Conservation (phyloP, 306 rosid genomes). For the Abrus pulchellus region DNA sequence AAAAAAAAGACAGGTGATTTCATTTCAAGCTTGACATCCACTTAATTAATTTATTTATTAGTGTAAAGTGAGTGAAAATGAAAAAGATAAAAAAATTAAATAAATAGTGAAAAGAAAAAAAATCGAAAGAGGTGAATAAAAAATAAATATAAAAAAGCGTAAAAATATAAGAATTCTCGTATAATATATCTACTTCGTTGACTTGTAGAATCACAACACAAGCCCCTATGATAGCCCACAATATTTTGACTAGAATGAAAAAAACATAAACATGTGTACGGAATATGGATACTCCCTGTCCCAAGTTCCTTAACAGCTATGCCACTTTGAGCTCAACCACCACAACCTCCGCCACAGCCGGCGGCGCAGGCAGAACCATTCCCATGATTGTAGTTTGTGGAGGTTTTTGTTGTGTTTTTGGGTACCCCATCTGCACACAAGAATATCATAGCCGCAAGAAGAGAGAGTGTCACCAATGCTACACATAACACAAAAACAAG, state of each 20-base stretch:
- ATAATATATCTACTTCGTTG: not conserved
- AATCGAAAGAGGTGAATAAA: no score
- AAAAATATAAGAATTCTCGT: no score
- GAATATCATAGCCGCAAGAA: slow-evolving; percentile 65
- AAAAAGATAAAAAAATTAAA: no score
- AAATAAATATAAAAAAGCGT: no score
- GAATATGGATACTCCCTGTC: not conserved
- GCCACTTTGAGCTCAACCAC: slow-evolving; percentile 48
- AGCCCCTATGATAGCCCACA: not conserved
- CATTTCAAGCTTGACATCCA: no score
- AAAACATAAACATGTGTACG: slow-evolving; percentile 17
- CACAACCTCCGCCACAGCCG: slow-evolving; percentile 64
- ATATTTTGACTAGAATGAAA: slow-evolving; percentile 24
- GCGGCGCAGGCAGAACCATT: slow-evolving; percentile 55
- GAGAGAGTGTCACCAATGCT: slow-evolving; percentile 50
- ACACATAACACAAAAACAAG: slow-evolving; percentile 55
- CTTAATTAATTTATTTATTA: no score
- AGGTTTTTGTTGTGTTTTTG: slow-evolving; percentile 51
- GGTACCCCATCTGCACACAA: slow-evolving; percentile 74
- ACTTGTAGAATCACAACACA: not conserved
- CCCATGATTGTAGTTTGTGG: slow-evolving; percentile 44
- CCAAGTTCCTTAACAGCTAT: not conserved
- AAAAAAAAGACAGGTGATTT: not conserved
- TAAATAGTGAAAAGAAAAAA: no score
- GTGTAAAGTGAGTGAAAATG: no score